Conservation (phyloP, 1,139 yeast genomes). For the Diutina pseudorugosa region DNA sequence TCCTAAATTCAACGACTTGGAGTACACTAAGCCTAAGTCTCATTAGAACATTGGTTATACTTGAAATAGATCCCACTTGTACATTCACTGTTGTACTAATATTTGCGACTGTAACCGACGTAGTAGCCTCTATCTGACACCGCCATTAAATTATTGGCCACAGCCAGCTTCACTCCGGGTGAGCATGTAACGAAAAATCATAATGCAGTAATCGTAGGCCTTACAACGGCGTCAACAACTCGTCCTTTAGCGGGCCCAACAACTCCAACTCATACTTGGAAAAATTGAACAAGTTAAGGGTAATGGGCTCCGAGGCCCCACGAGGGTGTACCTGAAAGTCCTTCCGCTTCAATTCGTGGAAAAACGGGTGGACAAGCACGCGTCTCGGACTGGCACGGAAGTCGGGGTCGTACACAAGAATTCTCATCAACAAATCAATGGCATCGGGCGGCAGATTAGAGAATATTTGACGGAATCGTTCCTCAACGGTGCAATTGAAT, state of each 20-base stretch:
- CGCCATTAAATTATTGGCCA: background rate
- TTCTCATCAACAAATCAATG: slow-evolving; percentile 54
- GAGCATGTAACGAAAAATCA: background rate
- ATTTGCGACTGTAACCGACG: background rate
- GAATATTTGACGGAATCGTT: slow-evolving; percentile 57
- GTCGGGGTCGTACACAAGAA: slow-evolving; percentile 65
- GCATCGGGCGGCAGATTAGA: slow-evolving; percentile 61
- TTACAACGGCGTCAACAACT: slow-evolving; percentile 1
- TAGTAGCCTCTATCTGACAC: background rate
- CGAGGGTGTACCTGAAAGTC: slow-evolving; percentile 51
- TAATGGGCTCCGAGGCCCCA: slow-evolving; percentile 28
- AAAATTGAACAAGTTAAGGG: slow-evolving; percentile 38
- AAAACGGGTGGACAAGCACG: slow-evolving; percentile 61
- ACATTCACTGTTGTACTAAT: background rate
- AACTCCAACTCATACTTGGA: slow-evolving; percentile 41
- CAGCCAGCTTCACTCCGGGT: slow-evolving; percentile 14
- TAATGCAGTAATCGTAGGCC: background rate
- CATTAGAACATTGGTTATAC: background rate
- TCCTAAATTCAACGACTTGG: background rate
- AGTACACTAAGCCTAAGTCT: background rate
- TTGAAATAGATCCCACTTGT: background rate
- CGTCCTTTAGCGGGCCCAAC: slow-evolving; percentile 23
- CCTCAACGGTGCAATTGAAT: slow-evolving; percentile 48
- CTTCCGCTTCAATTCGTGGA: slow-evolving; percentile 49
- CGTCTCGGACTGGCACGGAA: slow-evolving; percentile 52